A percentile compares a stretch with the other conserved stretches of the same genome.
Conservation (phyloP, 306 rosid species). For the Myrica gale region DNA sequence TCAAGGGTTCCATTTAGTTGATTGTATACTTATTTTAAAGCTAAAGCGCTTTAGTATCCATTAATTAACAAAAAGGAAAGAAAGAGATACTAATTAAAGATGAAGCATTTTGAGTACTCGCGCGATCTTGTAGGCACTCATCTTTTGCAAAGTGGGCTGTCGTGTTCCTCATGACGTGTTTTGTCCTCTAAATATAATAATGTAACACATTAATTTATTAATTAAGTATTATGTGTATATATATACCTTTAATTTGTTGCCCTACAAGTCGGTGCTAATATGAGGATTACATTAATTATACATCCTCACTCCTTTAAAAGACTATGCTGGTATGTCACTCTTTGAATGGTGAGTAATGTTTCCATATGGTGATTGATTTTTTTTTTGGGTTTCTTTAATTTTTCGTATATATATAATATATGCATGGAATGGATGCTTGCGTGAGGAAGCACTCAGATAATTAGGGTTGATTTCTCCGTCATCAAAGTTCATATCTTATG, state of each 20-base stretch:
- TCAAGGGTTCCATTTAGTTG: slow-evolving; percentile 39
- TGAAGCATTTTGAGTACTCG: slow-evolving; percentile 9
- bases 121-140: slow-evolving; percentile 23
- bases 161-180: slow-evolving; percentile 42
- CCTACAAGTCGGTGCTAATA: neutral
- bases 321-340: neutral
- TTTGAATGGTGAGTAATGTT: neutral
- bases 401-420: neutral
- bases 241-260: neutral
- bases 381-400: slow-evolving; percentile 5
- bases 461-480: slow-evolving; percentile 2
- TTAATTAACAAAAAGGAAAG: neutral
- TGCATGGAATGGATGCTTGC: slow-evolving; percentile 55
- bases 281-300: neutral
- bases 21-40: slow-evolving; percentile 7
- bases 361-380: neutral
- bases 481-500: neutral
- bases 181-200: slow-evolving; percentile 28
- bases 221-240: too few relatives aligned
- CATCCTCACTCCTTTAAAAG: too few relatives aligned
- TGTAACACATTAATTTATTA: neutral
- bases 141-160: slow-evolving; percentile 44
- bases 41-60: neutral
- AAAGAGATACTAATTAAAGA: neutral
- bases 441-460: slow-evolving; percentile 36